phyloP scores from a whole-genome alignment of 1,284 basidiomycete genomes.

The Sporisorium scitamineum region DNA sequence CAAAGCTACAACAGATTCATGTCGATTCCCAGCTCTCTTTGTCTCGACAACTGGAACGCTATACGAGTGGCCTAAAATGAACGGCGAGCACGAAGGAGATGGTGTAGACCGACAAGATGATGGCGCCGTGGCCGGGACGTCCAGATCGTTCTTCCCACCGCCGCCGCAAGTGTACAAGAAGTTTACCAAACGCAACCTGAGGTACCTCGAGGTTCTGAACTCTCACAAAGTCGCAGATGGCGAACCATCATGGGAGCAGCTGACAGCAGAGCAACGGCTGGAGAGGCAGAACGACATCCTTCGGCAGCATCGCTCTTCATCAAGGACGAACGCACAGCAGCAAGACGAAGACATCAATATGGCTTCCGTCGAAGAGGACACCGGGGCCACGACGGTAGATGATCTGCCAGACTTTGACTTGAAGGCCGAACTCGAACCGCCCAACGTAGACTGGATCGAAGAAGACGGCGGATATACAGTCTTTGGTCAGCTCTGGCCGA shows the following conservation, averaged over 20 bases:
- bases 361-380: slow-evolving; percentile 4
- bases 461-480: slow-evolving; percentile 65
- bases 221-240: slow-evolving; percentile 18
- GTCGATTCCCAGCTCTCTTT: not conserved
- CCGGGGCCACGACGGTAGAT: not conserved
- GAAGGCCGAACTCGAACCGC: slow-evolving; percentile 49
- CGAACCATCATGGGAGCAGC: slow-evolving; percentile 36
- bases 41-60: not conserved
- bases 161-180: slow-evolving; percentile 55
- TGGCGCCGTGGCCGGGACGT: slow-evolving; percentile 16
- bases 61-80: slow-evolving; percentile 9
- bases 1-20: not conserved
- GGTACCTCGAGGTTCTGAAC: slow-evolving; percentile 45
- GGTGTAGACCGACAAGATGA: slow-evolving; percentile 13
- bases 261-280: slow-evolving; percentile 18
- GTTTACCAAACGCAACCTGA: slow-evolving; percentile 55
- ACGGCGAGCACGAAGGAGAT: slow-evolving; percentile 21
- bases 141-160: slow-evolving; percentile 60
- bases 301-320: not conserved
- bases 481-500: slow-evolving; percentile 66
- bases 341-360: slow-evolving; percentile 18
- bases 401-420: slow-evolving; percentile 56
- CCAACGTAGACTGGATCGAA: slow-evolving; percentile 65
- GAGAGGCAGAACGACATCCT: slow-evolving; percentile 39
- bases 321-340: not conserved